Conservation (phyloP, 495 filamentous ascomycete genomes). For the Rhizodiscina lignyota region DNA sequence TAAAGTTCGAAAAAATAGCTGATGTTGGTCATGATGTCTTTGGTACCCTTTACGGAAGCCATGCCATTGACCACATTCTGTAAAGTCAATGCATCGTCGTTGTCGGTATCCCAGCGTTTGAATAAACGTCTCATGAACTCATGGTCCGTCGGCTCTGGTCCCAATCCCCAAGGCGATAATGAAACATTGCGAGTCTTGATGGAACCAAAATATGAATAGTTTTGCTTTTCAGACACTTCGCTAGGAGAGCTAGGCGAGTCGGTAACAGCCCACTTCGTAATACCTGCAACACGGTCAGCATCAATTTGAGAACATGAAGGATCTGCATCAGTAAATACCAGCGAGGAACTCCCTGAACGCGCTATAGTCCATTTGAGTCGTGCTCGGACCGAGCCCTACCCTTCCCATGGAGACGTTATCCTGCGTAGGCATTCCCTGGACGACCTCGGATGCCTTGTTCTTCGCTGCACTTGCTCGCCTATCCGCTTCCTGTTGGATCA, state of each 20-base stretch:
- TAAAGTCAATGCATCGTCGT: constrained; percentile 56
- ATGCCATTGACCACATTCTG: constrained; percentile 85
- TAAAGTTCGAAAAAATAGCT: constrained; percentile 96
- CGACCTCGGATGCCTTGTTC: constrained; percentile 31
- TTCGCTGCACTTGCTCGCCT: constrained; percentile 42
- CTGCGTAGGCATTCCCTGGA: constrained; percentile 28
- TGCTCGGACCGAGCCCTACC: constrained; percentile 76
- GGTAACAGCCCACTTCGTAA: constrained; percentile 79
- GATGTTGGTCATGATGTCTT: constrained; percentile 93
- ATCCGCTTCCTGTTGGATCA: constrained; percentile 59
- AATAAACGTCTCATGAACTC: constrained; percentile 90
- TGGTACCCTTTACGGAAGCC: constrained; percentile 75
- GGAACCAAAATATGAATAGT: constrained; percentile 40
- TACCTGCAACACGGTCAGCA: constrained; percentile 20
- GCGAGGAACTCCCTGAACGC: constrained; percentile 88
- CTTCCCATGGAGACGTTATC: constrained; percentile 53
- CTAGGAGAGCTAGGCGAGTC: constrained; percentile 44
- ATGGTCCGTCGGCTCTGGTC: constrained; percentile 77
- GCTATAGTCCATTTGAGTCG: constrained; percentile 88
- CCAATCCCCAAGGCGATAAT: constrained; percentile 54
- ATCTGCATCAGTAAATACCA: constrained; percentile 14
- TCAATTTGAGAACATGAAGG: not conserved
- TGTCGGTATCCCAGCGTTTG: constrained; percentile 68
- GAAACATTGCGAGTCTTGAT: constrained; percentile 29
- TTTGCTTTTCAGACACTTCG: constrained; percentile 25